phyloP scores from a whole-genome alignment of 768 basidiomycete species.

The Mycena galopus region DNA sequence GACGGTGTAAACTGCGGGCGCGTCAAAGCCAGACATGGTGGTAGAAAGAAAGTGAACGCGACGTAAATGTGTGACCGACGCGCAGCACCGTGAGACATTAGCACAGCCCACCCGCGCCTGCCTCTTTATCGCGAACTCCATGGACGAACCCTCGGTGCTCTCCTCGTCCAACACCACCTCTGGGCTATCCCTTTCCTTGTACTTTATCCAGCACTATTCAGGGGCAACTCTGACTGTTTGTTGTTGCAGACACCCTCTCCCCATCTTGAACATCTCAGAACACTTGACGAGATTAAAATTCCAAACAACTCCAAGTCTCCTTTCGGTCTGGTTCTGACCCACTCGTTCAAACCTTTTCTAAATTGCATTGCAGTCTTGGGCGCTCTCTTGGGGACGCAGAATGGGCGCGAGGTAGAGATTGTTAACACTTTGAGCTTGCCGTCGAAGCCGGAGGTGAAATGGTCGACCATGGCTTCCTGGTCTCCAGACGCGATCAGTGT shows the following conservation, averaged over 20 bases:
- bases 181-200: constrained; percentile 83
- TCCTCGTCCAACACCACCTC: constrained; percentile 74
- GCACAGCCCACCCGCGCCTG: constrained; percentile 11
- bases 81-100: background rate
- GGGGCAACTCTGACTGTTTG: constrained; percentile 38
- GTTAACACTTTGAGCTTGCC: constrained; percentile 97
- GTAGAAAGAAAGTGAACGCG: constrained; percentile 13
- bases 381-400: constrained; percentile 93
- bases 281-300: constrained; percentile 90
- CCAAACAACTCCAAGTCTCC: constrained; percentile 71
- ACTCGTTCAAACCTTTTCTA: background rate
- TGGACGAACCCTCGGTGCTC: constrained; percentile 80
- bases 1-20: constrained; percentile 84
- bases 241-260: constrained; percentile 89
- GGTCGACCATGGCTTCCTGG: constrained; percentile 87
- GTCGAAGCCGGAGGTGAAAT: constrained; percentile 66
- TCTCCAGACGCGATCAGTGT: constrained; percentile 91
- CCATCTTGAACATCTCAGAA: constrained; percentile 97
- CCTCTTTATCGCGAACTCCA: constrained; percentile 74
- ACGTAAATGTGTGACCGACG: background rate
- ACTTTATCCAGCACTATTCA: constrained; percentile 24
- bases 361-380: constrained; percentile 78
- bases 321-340: constrained; percentile 64
- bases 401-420: constrained; percentile 95
- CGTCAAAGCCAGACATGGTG: constrained; percentile 90